Conservation (phyloP, 176 grass and related monocot species). For the Thinopyrum elongatum region DNA sequence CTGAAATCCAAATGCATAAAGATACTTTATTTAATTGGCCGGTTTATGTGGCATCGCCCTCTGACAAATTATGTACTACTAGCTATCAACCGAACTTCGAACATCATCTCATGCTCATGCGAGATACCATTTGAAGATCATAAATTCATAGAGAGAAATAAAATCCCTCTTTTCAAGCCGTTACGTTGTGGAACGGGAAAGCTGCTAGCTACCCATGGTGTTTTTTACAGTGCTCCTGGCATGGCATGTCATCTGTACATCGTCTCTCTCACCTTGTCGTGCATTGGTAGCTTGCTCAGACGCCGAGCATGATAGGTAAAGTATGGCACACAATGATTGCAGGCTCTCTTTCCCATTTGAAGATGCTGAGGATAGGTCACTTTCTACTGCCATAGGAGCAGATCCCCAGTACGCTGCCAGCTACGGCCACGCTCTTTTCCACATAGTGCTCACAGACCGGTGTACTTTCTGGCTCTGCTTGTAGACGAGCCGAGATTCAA, state of each 20-base stretch:
- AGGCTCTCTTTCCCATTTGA: constrained; percentile 60
- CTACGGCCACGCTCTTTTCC: constrained; percentile 46
- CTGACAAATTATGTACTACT: not conserved
- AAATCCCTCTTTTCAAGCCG: not conserved
- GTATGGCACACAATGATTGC: constrained; percentile 61
- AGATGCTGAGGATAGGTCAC: constrained; percentile 67
- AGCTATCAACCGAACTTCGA: not conserved
- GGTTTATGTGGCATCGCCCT: not conserved
- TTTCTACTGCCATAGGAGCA: constrained; percentile 56
- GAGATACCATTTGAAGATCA: not conserved
- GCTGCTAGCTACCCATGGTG: not conserved
- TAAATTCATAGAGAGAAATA: not conserved
- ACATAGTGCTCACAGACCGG: constrained; percentile 55
- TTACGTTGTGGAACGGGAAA: not conserved
- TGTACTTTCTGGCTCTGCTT: constrained; percentile 36
- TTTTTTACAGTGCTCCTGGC: not conserved
- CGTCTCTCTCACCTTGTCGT: not conserved
- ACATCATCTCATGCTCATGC: not conserved
- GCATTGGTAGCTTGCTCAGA: constrained; percentile 36
- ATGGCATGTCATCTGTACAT: not conserved
- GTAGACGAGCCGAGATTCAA: not conserved
- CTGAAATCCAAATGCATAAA: not conserved
- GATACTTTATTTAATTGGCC: not conserved
- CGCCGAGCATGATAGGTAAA: constrained; percentile 41
- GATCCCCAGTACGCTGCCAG: constrained; percentile 48